These are phyloP conservation scores for Lentinus tigrinus DNA, from an alignment of 768 basidiomycete species.

Conservation along the genomic window DNA sequence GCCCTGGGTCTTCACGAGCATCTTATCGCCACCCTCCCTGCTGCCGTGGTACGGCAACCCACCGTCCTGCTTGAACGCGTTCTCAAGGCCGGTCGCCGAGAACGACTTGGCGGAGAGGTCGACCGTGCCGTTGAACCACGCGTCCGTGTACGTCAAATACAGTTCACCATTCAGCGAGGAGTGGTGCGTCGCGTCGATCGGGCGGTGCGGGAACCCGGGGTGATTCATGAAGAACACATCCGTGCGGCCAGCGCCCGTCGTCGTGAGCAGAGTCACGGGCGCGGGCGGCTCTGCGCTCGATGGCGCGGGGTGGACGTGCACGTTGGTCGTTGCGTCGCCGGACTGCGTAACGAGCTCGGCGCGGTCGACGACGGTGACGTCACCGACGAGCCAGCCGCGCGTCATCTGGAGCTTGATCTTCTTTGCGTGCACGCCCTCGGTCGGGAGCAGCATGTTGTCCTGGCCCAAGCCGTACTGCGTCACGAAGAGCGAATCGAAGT, in stretches of 20 bases:
- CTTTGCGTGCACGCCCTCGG: conserved; percentile 39
- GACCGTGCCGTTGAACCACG: conserved; percentile 49
- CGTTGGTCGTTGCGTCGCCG: conserved; percentile 48
- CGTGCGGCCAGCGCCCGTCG: conserved; percentile 53
- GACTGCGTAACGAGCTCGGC: conserved; percentile 47
- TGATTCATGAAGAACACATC: conserved; percentile 47
- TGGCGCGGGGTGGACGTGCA: conserved; percentile 43
- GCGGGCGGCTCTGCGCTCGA: conserved; percentile 33
- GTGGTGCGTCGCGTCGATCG: conserved; percentile 46
- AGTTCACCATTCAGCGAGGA: conserved; percentile 52
- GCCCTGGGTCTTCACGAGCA: conserved; percentile 23
- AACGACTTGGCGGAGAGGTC: conserved; percentile 42
- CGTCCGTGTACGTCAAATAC: conserved; percentile 53
- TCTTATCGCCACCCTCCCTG: conserved; percentile 29
- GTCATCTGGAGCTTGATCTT: conserved; percentile 43
- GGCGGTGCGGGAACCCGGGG: conserved; percentile 41
- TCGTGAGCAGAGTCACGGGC: conserved; percentile 41
- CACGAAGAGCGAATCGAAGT: conserved; percentile 44
- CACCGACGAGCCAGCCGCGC: conserved; percentile 63
- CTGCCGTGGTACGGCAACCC: conserved; percentile 29
- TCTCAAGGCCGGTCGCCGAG: conserved; percentile 22
- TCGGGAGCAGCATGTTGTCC: conserved; percentile 49
- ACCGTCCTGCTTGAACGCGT: conserved; percentile 17
- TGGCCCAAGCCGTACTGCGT: conserved; percentile 37
- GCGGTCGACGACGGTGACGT: conserved; percentile 43